Evolutionary conservation across 805 yeast species (phyloP).

Genomic region (Sugiyamaella smithiae): DNA sequence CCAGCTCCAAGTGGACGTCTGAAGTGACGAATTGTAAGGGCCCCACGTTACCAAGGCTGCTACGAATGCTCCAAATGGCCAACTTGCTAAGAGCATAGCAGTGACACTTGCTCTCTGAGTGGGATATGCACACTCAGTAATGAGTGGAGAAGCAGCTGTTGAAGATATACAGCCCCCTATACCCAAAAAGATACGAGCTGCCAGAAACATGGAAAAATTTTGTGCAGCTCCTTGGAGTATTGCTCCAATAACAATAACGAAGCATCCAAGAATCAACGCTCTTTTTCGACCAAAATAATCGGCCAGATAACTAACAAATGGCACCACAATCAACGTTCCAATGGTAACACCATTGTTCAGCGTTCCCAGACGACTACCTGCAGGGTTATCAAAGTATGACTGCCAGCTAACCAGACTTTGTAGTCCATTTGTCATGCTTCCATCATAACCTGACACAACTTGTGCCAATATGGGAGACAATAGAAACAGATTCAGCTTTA

Average conservation of each 20-base stretch:
- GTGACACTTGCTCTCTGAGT: constrained; percentile 57
- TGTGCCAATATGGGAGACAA: constrained; percentile 17
- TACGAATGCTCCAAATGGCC: constrained; percentile 67
- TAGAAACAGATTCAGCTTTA: constrained; percentile 18
- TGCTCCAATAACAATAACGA: constrained; percentile 57
- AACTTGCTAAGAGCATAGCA: constrained; percentile 65
- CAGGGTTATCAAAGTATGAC: constrained; percentile 20
- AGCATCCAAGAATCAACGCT: constrained; percentile 51
- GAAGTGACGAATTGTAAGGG: constrained; percentile 59
- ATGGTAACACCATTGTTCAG: constrained; percentile 30
- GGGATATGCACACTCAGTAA: constrained; percentile 66
- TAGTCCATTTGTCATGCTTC: constrained; percentile 22
- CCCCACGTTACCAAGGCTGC: constrained; percentile 79
- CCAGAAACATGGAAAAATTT: constrained; percentile 60
- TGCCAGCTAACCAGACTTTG: constrained; percentile 27
- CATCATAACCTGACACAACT: constrained; percentile 23
- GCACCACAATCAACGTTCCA: constrained; percentile 71
- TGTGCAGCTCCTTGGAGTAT: constrained; percentile 42
- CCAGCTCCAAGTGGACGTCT: constrained; percentile 49
- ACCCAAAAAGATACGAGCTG: constrained; percentile 69
- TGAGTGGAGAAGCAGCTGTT: constrained; percentile 73
- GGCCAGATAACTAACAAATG: constrained; percentile 56
- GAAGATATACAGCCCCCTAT: constrained; percentile 76
- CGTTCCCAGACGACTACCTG: constrained; percentile 22
- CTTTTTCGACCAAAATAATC: constrained; percentile 63